These are phyloP conservation scores for Chenopodium suecicum DNA, from an alignment of 148 eudicot genomes.

Conservation along the genomic window DNA sequence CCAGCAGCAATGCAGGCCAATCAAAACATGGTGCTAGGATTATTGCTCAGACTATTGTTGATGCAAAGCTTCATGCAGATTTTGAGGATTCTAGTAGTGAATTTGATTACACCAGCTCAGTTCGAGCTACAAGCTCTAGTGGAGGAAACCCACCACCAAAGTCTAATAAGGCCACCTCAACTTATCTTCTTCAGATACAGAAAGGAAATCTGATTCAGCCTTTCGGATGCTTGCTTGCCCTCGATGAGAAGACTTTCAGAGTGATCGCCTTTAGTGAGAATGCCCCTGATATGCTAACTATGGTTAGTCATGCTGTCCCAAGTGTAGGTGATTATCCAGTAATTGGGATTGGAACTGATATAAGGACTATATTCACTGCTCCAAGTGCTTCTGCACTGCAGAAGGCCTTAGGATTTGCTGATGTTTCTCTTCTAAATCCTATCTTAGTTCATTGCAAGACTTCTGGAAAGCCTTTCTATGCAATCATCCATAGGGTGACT, in stretches of 20 bases:
- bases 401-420: slow-evolving; percentile 80
- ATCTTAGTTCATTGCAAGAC: slow-evolving; percentile 85
- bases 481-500: slow-evolving; percentile 79
- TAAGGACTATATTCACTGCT: slow-evolving; percentile 68
- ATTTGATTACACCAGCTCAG: slow-evolving; percentile 79
- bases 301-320: slow-evolving; percentile 87
- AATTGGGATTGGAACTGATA: slow-evolving; percentile 77
- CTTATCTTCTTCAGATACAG: slow-evolving; percentile 87
- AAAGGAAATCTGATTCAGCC: slow-evolving; percentile 84
- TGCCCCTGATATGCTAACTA: slow-evolving; percentile 89
- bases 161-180: slow-evolving; percentile 66
- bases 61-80: slow-evolving; percentile 85
- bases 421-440: slow-evolving; percentile 81
- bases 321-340: slow-evolving; percentile 72
- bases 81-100: slow-evolving; percentile 67
- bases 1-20: slow-evolving; percentile 52
- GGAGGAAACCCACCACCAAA: slow-evolving; percentile 36
- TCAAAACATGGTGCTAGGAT: slow-evolving; percentile 67
- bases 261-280: slow-evolving; percentile 86
- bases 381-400: slow-evolving; percentile 76
- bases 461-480: slow-evolving; percentile 94
- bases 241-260: slow-evolving; percentile 71
- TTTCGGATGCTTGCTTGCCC: slow-evolving; percentile 85
- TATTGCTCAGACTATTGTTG: slow-evolving; percentile 72
- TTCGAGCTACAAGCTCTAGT: slow-evolving; percentile 40